Evolutionary conservation across 805 yeast species (phyloP), one percentile per base, ranked within the genome.

Genomic region (Osmozyma mogii): DNA sequence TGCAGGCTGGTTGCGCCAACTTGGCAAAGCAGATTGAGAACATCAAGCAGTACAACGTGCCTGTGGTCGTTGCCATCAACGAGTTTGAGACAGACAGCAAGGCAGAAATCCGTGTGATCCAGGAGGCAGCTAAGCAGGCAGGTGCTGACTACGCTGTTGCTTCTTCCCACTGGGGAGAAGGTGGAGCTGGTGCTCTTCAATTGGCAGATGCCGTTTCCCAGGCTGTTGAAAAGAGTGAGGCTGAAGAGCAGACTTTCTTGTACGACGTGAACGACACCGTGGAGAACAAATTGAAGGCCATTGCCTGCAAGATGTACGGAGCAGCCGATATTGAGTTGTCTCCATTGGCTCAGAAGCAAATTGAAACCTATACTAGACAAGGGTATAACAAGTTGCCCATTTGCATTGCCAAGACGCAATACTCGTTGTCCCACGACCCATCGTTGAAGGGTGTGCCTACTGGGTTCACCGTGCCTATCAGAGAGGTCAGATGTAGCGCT

Each of bases 371-470:
- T 64, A 78, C 85, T 20, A 58, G 68, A 29, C 96, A 87, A 65
- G 96, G 96, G 3, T 89, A 81, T 56, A 87, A 79, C 40, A 75
- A 85, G 51, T 66, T 89, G 52, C 98, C 97, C 34, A 79, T 89
- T 45, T 89, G 98, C 63, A 83, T 89, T 50, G 98, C 98, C 35
- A 89, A 89, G 70, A 89, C 98, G 2, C 98, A 89, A 60, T 89
- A 89, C 68, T 85, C 96, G 1, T 68, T 89, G 44, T 87, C 96
- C 3, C 96, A 88, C 52, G 97, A 89, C 58, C 87, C 97, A 25
- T 65, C 74, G 14, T 71, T 92, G 56, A 88, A 88, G 65, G 96
- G 96, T 53, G 96, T 85, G 24, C 98, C 98, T 42, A 75, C 81
- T 13, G 96, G 94, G 6, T 89, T 88, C 67, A 82, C 76, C 11